Conservation (phyloP, 768 basidiomycete species). For the Pulveroboletus sp. region DNA sequence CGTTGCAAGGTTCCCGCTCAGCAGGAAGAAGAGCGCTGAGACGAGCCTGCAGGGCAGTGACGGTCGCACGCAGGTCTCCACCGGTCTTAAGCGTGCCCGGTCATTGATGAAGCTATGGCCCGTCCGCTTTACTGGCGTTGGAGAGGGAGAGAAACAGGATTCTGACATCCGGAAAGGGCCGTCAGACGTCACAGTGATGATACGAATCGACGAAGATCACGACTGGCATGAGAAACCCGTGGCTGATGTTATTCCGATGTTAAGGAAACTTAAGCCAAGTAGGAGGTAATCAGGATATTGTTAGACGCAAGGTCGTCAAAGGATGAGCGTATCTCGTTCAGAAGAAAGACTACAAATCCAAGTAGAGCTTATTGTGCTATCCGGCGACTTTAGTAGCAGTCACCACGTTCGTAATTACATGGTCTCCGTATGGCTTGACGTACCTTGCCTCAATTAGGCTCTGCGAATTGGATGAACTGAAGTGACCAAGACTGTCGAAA, state of each 20-base stretch:
- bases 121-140: neutral
- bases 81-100: neutral
- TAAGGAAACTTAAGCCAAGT: slow-evolving; percentile 24
- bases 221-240: slow-evolving; percentile 23
- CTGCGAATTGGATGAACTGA: no score
- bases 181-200: slow-evolving; percentile 8
- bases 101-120: neutral
- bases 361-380: no score
- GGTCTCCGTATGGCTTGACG: no score
- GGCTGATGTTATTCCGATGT: slow-evolving; percentile 27
- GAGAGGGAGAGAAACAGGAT: neutral
- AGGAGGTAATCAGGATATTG: neutral
- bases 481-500: no score
- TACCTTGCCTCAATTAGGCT: no score
- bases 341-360: neutral
- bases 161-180: neutral
- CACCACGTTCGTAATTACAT: no score
- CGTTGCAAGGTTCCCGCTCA: neutral
- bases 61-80: neutral
- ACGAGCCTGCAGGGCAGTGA: neutral
- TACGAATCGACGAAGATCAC: slow-evolving; percentile 9
- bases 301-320: neutral
- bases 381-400: no score
- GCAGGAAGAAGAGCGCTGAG: neutral
- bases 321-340: neutral